phyloP scores from a whole-genome alignment of 805 yeast species.

The Pichia ethanolica region DNA sequence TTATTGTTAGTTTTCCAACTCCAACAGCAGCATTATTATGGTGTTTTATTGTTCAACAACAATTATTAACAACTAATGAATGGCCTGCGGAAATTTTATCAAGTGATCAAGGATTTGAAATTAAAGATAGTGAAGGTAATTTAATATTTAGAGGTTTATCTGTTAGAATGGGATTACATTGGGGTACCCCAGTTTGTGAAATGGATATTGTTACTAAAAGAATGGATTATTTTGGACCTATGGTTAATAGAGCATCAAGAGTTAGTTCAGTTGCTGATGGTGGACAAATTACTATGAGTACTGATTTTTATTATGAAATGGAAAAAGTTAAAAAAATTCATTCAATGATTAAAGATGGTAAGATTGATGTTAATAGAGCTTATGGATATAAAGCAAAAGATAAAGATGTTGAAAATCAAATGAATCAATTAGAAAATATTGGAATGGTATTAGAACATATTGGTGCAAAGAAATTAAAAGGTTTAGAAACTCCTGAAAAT shows the following conservation, averaged over 20 bases:
- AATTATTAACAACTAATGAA: slow-evolving; percentile 65
- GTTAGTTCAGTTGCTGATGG: slow-evolving; percentile 95
- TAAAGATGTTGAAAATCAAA: slow-evolving; percentile 52
- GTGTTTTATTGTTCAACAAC: slow-evolving; percentile 91
- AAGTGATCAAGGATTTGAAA: slow-evolving; percentile 75
- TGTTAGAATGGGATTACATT: slow-evolving; percentile 96
- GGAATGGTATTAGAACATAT: slow-evolving; percentile 63
- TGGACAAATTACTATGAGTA: slow-evolving; percentile 88
- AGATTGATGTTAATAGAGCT: slow-evolving; percentile 29
- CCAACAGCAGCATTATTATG: slow-evolving; percentile 85
- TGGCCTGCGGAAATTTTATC: slow-evolving; percentile 94
- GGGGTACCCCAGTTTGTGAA: slow-evolving; percentile 97
- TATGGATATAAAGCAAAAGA: slow-evolving; percentile 34
- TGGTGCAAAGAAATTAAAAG: slow-evolving; percentile 88
- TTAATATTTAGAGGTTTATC: slow-evolving; percentile 80
- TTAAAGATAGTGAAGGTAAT: slow-evolving; percentile 52
- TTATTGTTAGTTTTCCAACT: slow-evolving; percentile 94
- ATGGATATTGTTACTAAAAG: slow-evolving; percentile 89
- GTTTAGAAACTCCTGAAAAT: slow-evolving; percentile 86
- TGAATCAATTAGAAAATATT: slow-evolving; percentile 53
- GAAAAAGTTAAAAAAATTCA: slow-evolving; percentile 46
- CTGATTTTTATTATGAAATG: slow-evolving; percentile 73
- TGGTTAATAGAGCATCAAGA: slow-evolving; percentile 93
- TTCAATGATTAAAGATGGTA: slow-evolving; percentile 30
- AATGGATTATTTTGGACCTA: slow-evolving; percentile 98